Evolutionary conservation across 2,329 filamentous ascomycete genomes (phyloP).

Genomic region (Anisogramma anomala): DNA sequence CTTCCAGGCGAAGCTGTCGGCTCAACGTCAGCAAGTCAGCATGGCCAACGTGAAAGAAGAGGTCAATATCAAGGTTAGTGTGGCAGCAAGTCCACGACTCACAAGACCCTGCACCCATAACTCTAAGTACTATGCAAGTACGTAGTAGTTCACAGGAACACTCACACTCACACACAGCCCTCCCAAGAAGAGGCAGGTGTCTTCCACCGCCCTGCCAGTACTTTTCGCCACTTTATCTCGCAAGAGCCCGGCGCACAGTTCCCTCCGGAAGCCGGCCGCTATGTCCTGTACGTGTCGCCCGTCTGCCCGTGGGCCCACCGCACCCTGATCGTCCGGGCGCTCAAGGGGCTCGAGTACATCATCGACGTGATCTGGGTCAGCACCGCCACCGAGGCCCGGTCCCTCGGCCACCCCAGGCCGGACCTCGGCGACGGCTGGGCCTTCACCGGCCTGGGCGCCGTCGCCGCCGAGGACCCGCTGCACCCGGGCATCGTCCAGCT

Average conservation of each 20-base stretch:
- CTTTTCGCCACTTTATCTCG: constrained; percentile 46
- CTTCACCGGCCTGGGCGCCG: constrained; percentile 31
- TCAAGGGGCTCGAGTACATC: constrained; percentile 63
- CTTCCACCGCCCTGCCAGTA: constrained; percentile 40
- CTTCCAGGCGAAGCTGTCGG: too few species aligned
- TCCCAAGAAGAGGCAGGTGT: constrained; percentile 29
- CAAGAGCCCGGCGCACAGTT: constrained; percentile 38
- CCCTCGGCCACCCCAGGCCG: constrained; percentile 17
- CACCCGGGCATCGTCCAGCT: constrained; percentile 52
- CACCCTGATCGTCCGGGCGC: constrained; percentile 57
- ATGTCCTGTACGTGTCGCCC: constrained; percentile 49
- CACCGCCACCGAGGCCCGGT: constrained; percentile 51
- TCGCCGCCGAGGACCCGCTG: constrained; percentile 45
- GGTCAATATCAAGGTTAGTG: too few species aligned
- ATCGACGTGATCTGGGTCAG: constrained; percentile 58
- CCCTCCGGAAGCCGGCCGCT: constrained; percentile 47
- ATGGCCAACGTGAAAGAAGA: too few species aligned
- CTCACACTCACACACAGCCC: too few species aligned
- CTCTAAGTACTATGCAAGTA: too few species aligned
- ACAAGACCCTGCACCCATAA: too few species aligned
- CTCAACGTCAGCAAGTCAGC: too few species aligned
- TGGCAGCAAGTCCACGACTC: too few species aligned
- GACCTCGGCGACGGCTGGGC: constrained; percentile 33
- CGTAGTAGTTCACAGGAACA: too few species aligned
- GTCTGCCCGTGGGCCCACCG: constrained; percentile 62